Percentiles rank a stretch among this genome's conserved stretches.
Conservation (phyloP, 768 basidiomycete genomes). For the Mycena filopes region DNA sequence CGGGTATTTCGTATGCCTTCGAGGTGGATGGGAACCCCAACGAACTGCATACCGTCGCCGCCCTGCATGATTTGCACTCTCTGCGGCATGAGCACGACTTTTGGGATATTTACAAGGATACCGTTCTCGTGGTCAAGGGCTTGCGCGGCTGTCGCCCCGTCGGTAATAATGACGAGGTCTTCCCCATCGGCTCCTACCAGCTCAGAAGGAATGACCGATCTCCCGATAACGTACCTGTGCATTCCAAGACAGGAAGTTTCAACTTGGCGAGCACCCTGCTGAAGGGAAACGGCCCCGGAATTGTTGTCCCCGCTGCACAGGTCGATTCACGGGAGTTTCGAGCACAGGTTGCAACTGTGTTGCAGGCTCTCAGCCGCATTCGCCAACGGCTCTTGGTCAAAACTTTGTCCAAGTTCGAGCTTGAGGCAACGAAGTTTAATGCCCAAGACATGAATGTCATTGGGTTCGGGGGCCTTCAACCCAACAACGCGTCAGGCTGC, state of each 20-base stretch:
- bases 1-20: not conserved
- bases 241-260: not conserved
- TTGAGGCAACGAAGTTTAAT: not conserved
- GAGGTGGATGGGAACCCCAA: not conserved
- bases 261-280: slow-evolving; percentile 3
- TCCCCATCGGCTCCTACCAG: not conserved
- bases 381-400: not conserved
- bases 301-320: slow-evolving; percentile 3
- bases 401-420: not conserved
- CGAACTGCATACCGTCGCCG: slow-evolving; percentile 6
- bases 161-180: not conserved
- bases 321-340: not conserved
- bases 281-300: slow-evolving; percentile 1
- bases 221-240: not conserved
- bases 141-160: not conserved
- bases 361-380: not conserved
- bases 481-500: not conserved
- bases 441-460: slow-evolving; percentile 7
- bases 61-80: slow-evolving; percentile 1
- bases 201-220: slow-evolving; percentile 1
- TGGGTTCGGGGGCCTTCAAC: slow-evolving; percentile 2
- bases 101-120: not conserved
- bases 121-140: not conserved
- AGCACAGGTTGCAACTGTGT: not conserved
- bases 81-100: slow-evolving; percentile 6